A percentile compares a stretch with the other conserved stretches of the same genome.
These are phyloP conservation scores for Solanum medicagineum DNA, from an alignment of 257 asterid species.

Conservation along the genomic window DNA sequence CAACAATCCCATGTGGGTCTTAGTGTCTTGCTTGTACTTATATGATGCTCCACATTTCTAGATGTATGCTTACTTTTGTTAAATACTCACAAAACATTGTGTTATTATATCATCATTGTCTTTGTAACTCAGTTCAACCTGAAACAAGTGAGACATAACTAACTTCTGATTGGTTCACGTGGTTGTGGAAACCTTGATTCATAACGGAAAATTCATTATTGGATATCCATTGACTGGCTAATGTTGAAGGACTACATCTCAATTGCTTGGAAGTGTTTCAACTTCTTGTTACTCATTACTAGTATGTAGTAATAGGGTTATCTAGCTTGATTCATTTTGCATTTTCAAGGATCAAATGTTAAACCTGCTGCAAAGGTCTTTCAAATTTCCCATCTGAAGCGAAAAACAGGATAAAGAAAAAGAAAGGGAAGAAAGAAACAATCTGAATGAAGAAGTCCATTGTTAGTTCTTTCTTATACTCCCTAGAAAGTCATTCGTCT, in stretches of 20 bases:
- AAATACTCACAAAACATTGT: not conserved
- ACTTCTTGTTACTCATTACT: not conserved
- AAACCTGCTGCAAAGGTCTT: not conserved
- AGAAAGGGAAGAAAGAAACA: not conserved
- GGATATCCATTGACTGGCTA: not conserved
- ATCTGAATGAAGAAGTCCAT: not conserved
- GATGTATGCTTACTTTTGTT: not conserved
- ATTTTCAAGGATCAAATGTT: not conserved
- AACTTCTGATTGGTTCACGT: not conserved
- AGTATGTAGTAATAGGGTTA: not conserved
- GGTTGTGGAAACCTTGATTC: not conserved
- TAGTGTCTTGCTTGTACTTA: not conserved
- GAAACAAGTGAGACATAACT: not conserved
- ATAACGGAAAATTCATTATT: not conserved
- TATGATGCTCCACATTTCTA: not conserved
- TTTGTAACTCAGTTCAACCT: not conserved
- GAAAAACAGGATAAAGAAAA: not conserved
- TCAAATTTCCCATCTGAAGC: not conserved
- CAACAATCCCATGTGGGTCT: not conserved
- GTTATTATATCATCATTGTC: not conserved
- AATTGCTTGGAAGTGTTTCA: not conserved
- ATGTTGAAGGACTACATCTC: not conserved
- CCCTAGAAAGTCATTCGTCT: not conserved
- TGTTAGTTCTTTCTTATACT: not conserved
- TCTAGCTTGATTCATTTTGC: not conserved